Percentiles rank a stretch among this genome's conserved stretches.
These are phyloP conservation scores for Carex cristatella DNA, from an alignment of 176 grass and related monocot genomes.

Conservation along the genomic window DNA sequence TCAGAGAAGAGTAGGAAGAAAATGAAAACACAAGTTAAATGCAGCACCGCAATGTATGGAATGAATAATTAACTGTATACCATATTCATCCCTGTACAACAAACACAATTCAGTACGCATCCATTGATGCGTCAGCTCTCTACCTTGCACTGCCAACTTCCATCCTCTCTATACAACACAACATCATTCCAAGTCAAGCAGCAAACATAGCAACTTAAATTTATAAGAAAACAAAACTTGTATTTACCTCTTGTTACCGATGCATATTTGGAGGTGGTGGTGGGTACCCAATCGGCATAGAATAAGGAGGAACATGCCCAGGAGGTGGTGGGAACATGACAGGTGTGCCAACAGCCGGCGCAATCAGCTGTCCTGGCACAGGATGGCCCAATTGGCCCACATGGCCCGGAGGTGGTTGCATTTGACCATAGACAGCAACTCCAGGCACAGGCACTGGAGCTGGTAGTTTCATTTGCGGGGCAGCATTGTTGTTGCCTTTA, in stretches of 20 bases:
- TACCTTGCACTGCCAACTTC: neutral
- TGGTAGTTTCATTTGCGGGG: constrained; percentile 38
- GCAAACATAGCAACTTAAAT: neutral
- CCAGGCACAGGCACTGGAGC: constrained; percentile 35
- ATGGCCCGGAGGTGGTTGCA: neutral
- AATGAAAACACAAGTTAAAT: neutral
- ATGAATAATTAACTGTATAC: constrained; percentile 1
- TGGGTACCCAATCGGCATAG: constrained; percentile 75
- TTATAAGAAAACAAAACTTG: neutral
- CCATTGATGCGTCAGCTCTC: neutral
- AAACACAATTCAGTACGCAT: neutral
- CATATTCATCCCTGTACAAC: constrained; percentile 14
- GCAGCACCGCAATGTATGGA: neutral
- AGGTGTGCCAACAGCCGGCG: constrained; percentile 67
- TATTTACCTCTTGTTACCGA: constrained; percentile 24
- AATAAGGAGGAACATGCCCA: constrained; percentile 54
- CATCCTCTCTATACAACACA: neutral
- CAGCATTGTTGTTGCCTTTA: constrained; percentile 34
- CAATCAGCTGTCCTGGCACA: constrained; percentile 46
- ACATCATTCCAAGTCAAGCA: neutral
- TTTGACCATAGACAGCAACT: constrained; percentile 47
- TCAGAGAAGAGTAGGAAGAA: neutral
- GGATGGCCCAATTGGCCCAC: constrained; percentile 77
- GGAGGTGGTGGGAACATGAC: constrained; percentile 76
- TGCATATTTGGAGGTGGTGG: constrained; percentile 63